Percentiles rank a stretch among this genome's conserved stretches.
Evolutionary conservation across 2,329 filamentous ascomycete species (phyloP).

Genomic region (Hypoxylon sp.): DNA sequence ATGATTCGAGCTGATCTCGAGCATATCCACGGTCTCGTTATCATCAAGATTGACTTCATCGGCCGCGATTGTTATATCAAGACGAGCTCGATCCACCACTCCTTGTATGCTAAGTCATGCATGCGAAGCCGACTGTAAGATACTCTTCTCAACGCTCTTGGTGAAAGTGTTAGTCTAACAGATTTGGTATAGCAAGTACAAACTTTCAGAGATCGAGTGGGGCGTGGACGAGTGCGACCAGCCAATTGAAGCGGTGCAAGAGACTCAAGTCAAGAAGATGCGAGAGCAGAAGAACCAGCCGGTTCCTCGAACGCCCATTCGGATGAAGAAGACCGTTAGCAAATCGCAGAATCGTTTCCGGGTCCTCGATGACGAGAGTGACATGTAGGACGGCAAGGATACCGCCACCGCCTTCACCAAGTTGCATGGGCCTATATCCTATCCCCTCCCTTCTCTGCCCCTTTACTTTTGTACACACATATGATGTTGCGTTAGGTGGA

Average conservation of each 20-base stretch:
- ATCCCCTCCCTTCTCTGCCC: no score
- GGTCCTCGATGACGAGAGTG: background rate
- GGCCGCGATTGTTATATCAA: conserved; percentile 75
- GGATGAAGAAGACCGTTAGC: conserved; percentile 28
- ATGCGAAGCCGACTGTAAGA: conserved; percentile 76
- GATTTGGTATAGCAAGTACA: conserved; percentile 72
- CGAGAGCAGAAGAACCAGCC: background rate
- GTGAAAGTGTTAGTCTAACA: conserved; percentile 38
- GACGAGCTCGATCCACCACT: conserved; percentile 83
- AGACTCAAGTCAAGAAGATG: conserved; percentile 6
- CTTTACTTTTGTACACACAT: background rate
- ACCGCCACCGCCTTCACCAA: background rate
- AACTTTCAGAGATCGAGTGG: conserved; percentile 78
- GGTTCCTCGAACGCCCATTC: background rate
- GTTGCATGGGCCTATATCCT: background rate
- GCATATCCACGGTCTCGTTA: conserved; percentile 84
- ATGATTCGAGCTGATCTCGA: conserved; percentile 80
- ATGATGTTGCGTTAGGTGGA: background rate
- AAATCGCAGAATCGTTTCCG: conserved; percentile 49
- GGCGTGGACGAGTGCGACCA: conserved; percentile 80
- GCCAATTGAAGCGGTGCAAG: conserved; percentile 62
- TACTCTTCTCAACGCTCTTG: conserved; percentile 5
- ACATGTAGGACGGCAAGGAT: background rate
- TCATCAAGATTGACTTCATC: conserved; percentile 75
- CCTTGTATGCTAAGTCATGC: conserved; percentile 82